Conservation (phyloP, 2,329 filamentous ascomycete species). For the Fusarium foetens region DNA sequence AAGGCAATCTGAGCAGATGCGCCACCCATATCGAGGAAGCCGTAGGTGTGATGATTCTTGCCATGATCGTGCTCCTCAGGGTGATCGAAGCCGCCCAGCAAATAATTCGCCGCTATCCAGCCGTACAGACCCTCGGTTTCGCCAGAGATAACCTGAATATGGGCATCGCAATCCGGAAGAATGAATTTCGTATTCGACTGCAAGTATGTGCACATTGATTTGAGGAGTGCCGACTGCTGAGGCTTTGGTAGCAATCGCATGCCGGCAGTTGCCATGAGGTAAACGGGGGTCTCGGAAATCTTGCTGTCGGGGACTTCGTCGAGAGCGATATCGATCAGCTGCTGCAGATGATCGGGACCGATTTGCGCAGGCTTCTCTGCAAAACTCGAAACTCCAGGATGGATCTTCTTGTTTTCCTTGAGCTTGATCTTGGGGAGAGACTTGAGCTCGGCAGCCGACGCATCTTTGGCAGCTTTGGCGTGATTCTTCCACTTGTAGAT, state of each 20-base stretch:
- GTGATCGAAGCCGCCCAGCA: slow-evolving; percentile 88
- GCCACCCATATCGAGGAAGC: slow-evolving; percentile 98
- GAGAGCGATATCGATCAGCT: slow-evolving; percentile 83
- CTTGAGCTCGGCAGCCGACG: slow-evolving; percentile 57
- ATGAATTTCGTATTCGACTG: slow-evolving; percentile 80
- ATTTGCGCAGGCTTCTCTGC: slow-evolving; percentile 79
- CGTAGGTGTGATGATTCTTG: slow-evolving; percentile 92
- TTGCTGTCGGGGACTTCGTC: slow-evolving; percentile 79
- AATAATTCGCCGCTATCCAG: slow-evolving; percentile 96
- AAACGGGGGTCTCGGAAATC: slow-evolving; percentile 87
- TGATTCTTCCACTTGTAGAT: slow-evolving; percentile 94
- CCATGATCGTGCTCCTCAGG: slow-evolving; percentile 81
- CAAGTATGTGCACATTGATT: slow-evolving; percentile 85
- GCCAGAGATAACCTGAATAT: slow-evolving; percentile 94
- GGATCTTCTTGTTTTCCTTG: slow-evolving; percentile 91
- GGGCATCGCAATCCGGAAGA: slow-evolving; percentile 87
- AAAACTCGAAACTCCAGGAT: slow-evolving; percentile 92
- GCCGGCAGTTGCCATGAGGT: slow-evolving; percentile 93
- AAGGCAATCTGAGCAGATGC: slow-evolving; percentile 98
- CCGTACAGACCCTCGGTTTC: slow-evolving; percentile 97
- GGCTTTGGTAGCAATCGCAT: slow-evolving; percentile 84
- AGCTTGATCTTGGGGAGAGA: slow-evolving; percentile 83
- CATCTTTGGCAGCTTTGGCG: slow-evolving; percentile 68
- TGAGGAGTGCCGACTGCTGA: slow-evolving; percentile 78
- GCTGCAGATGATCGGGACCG: slow-evolving; percentile 82